Evolutionary conservation across 805 yeast genomes (phyloP).

Genomic region (Candida dajiaensis): DNA sequence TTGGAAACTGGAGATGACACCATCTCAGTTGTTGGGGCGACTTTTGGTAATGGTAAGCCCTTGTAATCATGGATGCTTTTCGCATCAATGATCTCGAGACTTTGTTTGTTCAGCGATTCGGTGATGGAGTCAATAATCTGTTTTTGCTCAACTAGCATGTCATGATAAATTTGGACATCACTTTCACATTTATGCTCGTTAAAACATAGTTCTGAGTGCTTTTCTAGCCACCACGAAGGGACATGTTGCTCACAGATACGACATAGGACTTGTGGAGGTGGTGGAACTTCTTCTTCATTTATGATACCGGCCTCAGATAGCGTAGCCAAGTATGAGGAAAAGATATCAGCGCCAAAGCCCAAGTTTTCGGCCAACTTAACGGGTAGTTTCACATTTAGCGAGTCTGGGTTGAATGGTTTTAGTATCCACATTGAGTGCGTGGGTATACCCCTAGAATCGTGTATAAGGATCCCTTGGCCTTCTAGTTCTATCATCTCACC

Average conservation of each 20-base stretch:
- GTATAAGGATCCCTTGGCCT: constrained; percentile 89
- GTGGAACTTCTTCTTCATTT: constrained; percentile 61
- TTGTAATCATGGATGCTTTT: constrained; percentile 41
- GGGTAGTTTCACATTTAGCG: constrained; percentile 64
- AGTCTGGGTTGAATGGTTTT: constrained; percentile 66
- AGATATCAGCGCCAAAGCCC: constrained; percentile 86
- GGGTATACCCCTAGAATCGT: constrained; percentile 53
- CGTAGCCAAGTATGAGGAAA: constrained; percentile 64
- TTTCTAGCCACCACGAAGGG: constrained; percentile 96
- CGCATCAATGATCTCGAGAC: constrained; percentile 6
- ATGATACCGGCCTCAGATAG: constrained; percentile 59
- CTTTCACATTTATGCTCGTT: constrained; percentile 81
- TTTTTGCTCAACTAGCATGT: constrained; percentile 66
- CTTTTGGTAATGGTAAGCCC: constrained; percentile 42
- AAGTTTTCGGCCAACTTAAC: constrained; percentile 60
- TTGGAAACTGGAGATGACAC: constrained; percentile 16
- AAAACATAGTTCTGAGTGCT: constrained; percentile 82
- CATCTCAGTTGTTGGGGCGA: constrained; percentile 16
- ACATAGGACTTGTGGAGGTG: constrained; percentile 80
- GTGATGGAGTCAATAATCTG: constrained; percentile 38
- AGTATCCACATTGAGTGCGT: constrained; percentile 92
- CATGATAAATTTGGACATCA: constrained; percentile 69
- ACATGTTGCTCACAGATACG: constrained; percentile 85
- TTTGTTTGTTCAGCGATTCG: constrained; percentile 23
- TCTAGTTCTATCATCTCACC: constrained; percentile 70